Evolutionary conservation across 352 stramenopile genomes (phyloP).

Genomic region (Aphanomyces invadans): DNA sequence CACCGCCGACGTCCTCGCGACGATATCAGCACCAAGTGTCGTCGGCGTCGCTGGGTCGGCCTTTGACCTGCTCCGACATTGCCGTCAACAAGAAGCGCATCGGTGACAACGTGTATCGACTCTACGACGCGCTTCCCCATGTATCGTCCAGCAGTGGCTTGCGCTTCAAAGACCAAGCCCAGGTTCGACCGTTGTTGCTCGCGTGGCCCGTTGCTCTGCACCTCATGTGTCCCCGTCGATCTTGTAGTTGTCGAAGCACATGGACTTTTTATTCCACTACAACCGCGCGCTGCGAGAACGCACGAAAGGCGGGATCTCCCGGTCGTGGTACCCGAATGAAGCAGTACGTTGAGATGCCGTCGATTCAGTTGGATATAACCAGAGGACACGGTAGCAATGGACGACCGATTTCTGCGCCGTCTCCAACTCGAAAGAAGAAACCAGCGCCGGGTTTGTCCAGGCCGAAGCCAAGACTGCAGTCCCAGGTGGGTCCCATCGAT

Average conservation of each 20-base stretch:
- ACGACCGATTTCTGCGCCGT: slow-evolving; percentile 51
- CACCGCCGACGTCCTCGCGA: not conserved
- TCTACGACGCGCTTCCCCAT: slow-evolving; percentile 75
- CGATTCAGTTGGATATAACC: too few relatives aligned
- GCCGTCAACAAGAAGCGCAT: slow-evolving; percentile 74
- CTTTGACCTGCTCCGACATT: slow-evolving; percentile 30
- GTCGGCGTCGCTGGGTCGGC: not conserved
- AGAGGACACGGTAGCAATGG: slow-evolving; percentile 63
- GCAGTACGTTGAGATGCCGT: slow-evolving; percentile 27
- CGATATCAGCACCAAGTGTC: not conserved
- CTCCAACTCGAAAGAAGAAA: slow-evolving; percentile 28
- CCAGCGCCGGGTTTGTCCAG: slow-evolving; percentile 32
- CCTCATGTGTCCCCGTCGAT: not conserved
- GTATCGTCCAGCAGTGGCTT: slow-evolving; percentile 74
- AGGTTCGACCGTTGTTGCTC: slow-evolving; percentile 30
- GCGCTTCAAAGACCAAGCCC: slow-evolving; percentile 66
- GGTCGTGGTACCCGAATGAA: slow-evolving; percentile 77
- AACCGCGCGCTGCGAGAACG: slow-evolving; percentile 75
- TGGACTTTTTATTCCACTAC: slow-evolving; percentile 84
- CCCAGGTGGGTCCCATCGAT: too few relatives aligned
- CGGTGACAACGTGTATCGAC: slow-evolving; percentile 75
- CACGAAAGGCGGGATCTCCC: slow-evolving; percentile 68
- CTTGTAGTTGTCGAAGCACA: slow-evolving; percentile 48
- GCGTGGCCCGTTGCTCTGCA: too few relatives aligned
- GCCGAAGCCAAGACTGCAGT: slow-evolving; percentile 44